phyloP scores from a whole-genome alignment of 164 flowering plant genomes.

The Kingdonia uniflora region DNA sequence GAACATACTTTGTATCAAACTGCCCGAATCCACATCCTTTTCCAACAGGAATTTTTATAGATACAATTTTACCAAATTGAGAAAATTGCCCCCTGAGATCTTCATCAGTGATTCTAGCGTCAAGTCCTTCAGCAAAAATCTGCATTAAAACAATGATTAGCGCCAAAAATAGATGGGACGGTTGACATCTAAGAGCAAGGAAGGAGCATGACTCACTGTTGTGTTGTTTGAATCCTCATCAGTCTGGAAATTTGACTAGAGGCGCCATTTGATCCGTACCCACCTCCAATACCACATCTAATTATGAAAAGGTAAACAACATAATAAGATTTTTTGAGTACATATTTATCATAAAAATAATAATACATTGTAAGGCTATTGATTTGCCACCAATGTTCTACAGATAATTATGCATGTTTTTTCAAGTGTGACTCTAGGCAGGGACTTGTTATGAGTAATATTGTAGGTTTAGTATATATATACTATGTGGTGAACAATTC shows the following conservation, averaged over 20 bases:
- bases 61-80: slow-evolving; percentile 70
- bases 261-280: slow-evolving; percentile 47
- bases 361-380: background rate
- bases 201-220: slow-evolving; percentile 48
- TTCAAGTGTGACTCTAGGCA: no score
- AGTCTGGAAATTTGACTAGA: slow-evolving; percentile 47
- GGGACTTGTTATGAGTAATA: no score
- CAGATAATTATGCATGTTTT: no score
- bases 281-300: slow-evolving; percentile 42
- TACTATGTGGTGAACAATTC: no score
- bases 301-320: slow-evolving; percentile 5
- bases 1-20: slow-evolving; percentile 66
- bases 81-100: slow-evolving; percentile 79
- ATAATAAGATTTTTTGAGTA: background rate
- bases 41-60: slow-evolving; percentile 83
- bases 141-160: slow-evolving; percentile 22
- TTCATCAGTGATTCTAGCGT: slow-evolving; percentile 73
- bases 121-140: slow-evolving; percentile 98
- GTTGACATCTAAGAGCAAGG: background rate
- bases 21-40: slow-evolving; percentile 98
- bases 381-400: no score
- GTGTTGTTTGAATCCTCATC: slow-evolving; percentile 70
- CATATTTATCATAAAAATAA: background rate
- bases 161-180: background rate
- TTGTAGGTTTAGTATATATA: no score